These are phyloP conservation scores for Ophiostoma australiae DNA, from an alignment of 2,329 filamentous ascomycete genomes.

Conservation along the genomic window DNA sequence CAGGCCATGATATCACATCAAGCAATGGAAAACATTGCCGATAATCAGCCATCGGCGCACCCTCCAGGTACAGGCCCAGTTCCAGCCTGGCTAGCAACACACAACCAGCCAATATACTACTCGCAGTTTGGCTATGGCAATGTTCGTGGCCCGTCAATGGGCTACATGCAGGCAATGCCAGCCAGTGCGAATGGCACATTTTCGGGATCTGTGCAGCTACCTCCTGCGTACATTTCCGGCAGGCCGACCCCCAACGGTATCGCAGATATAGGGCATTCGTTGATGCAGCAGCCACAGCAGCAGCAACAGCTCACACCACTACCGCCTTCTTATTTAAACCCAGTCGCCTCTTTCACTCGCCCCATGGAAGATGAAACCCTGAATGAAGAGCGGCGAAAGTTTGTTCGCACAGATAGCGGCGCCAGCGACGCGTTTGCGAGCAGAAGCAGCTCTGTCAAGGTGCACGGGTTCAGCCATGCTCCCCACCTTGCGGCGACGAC, in stretches of 20 bases:
- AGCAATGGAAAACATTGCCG: not conserved
- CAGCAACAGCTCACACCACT: not conserved
- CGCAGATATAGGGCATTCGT: not conserved
- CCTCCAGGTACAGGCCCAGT: not conserved
- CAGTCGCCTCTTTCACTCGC: not conserved
- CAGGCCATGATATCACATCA: constrained; percentile 2
- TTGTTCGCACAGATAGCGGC: not conserved
- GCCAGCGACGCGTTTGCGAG: not conserved
- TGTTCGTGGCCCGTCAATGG: not conserved
- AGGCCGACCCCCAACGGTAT: not conserved
- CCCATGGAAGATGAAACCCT: not conserved
- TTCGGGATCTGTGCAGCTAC: not conserved
- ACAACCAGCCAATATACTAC: not conserved
- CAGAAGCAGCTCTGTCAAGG: constrained; percentile 1
- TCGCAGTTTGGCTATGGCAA: not conserved
- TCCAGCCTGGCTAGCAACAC: not conserved
- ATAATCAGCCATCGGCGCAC: not conserved
- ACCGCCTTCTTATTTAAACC: not conserved
- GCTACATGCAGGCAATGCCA: not conserved
- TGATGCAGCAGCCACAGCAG: not conserved
- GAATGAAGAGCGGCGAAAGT: not conserved
- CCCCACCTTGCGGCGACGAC: not conserved
- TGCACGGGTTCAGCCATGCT: not conserved
- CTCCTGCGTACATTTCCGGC: not conserved
- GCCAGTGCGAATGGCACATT: not conserved